Evolutionary conservation across 352 stramenopile species (phyloP).

Genomic region (Albugo candida): DNA sequence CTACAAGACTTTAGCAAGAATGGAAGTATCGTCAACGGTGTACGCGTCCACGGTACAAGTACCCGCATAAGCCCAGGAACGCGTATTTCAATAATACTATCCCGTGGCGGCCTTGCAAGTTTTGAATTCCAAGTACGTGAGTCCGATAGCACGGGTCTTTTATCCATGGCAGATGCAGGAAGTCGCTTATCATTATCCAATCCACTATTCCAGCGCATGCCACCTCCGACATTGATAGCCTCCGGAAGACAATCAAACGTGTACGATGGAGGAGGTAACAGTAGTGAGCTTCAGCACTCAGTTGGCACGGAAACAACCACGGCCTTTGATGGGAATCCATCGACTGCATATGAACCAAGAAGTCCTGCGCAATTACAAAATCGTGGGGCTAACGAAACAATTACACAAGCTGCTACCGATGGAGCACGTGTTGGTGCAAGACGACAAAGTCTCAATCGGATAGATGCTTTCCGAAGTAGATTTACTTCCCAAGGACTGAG

Average conservation of each 20-base stretch:
- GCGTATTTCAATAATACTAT: constrained; percentile 72
- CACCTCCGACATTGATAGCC: not conserved
- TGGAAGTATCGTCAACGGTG: constrained; percentile 76
- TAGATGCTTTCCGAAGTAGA: no score
- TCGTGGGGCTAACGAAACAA: constrained; percentile 23
- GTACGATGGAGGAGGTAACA: not conserved
- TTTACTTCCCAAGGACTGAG: constrained; percentile 30
- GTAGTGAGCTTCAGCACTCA: not conserved
- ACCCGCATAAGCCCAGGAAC: constrained; percentile 45
- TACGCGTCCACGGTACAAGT: constrained; percentile 61
- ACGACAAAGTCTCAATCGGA: no score
- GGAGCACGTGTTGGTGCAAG: constrained; percentile 15
- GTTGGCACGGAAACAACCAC: not conserved
- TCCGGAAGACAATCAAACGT: not conserved
- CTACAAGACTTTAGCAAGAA: constrained; percentile 82
- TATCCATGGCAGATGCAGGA: no score
- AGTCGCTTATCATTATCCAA: no score
- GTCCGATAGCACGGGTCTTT: not conserved
- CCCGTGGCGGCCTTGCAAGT: constrained; percentile 55
- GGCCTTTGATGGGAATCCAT: constrained; percentile 5
- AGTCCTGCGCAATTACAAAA: constrained; percentile 74
- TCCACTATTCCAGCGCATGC: not conserved
- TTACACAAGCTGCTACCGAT: constrained; percentile 4
- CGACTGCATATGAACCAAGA: constrained; percentile 20
- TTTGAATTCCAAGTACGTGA: constrained; percentile 70